A percentile compares a stretch with the other conserved stretches of the same genome.
phyloP scores from a whole-genome alignment of 495 filamentous ascomycete species.

The Neurospora sp. region DNA sequence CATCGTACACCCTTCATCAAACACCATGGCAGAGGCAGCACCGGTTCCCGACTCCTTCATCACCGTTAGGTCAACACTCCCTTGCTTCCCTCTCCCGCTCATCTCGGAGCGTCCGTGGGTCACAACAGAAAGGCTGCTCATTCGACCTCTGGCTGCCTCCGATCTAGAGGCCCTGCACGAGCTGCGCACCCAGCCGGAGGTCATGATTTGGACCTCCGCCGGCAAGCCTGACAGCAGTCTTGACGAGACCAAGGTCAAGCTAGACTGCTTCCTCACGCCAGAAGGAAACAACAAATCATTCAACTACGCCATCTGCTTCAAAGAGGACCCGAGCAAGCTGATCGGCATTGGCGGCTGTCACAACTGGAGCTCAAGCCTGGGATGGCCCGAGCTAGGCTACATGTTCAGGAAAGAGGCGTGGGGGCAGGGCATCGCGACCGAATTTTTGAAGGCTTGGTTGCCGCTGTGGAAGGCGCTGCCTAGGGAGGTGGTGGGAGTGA shows the following conservation, averaged over 20 bases:
- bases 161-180: conserved; percentile 29
- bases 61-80: conserved; percentile 28
- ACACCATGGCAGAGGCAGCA: neutral
- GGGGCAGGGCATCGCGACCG: conserved; percentile 36
- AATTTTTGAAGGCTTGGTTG: conserved; percentile 34
- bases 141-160: conserved; percentile 28
- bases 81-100: conserved; percentile 18
- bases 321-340: conserved; percentile 21
- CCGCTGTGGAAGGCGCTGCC: conserved; percentile 28
- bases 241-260: conserved; percentile 19
- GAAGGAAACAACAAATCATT: conserved; percentile 18
- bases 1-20: neutral
- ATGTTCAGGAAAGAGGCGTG: conserved; percentile 34
- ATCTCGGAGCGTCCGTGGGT: conserved; percentile 20
- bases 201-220: conserved; percentile 37
- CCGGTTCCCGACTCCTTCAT: conserved; percentile 6
- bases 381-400: conserved; percentile 42
- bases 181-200: conserved; percentile 39
- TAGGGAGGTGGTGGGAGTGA: conserved; percentile 23
- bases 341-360: conserved; percentile 32
- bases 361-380: conserved; percentile 8
- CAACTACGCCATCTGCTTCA: conserved; percentile 33
- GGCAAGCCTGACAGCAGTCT: conserved; percentile 27
- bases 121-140: conserved; percentile 32
- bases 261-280: conserved; percentile 24